Evolutionary conservation across 2,329 filamentous ascomycete species (phyloP).

Genomic region (Dothidotthia symphoricarpi): DNA sequence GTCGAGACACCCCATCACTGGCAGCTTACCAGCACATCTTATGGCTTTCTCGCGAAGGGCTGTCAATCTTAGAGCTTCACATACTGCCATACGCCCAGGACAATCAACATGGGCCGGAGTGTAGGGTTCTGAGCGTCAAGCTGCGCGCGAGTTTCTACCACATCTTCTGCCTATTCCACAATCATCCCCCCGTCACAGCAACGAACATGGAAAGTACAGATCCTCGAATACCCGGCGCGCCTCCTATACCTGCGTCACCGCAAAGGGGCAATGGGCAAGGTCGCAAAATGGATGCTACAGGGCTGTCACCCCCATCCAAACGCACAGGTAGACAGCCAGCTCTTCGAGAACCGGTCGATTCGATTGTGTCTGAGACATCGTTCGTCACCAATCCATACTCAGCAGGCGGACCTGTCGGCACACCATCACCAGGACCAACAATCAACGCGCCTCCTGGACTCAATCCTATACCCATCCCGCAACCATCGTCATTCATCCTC

Average conservation of each 20-base stretch:
- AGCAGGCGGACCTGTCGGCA: constrained; percentile 39
- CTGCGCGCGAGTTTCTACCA: constrained; percentile 93
- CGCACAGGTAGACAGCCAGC: constrained; percentile 39
- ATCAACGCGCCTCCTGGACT: constrained; percentile 47
- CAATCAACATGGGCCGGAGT: constrained; percentile 70
- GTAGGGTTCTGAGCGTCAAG: constrained; percentile 88
- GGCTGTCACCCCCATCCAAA: constrained; percentile 32
- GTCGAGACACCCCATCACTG: constrained; percentile 74
- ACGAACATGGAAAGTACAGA: constrained; percentile 38
- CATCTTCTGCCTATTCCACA: constrained; percentile 95
- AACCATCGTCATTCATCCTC: constrained; percentile 70
- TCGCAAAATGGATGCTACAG: constrained; percentile 24
- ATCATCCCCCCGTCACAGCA: constrained; percentile 68
- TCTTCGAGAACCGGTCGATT: constrained; percentile 50
- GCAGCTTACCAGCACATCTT: constrained; percentile 88
- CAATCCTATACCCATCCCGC: constrained; percentile 43
- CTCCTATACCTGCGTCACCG: constrained; percentile 25
- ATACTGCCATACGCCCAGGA: constrained; percentile 72
- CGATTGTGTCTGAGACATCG: constrained; percentile 51
- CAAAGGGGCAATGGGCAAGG: constrained; percentile 24
- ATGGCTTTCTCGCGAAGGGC: constrained; percentile 89
- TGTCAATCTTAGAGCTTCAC: constrained; percentile 81
- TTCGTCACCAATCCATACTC: constrained; percentile 53
- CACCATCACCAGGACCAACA: constrained; percentile 44
- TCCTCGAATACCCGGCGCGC: constrained; percentile 23